Evolutionary conservation across 768 basidiomycete genomes (phyloP).

Genomic region (Boletus rufocinnamomeus): DNA sequence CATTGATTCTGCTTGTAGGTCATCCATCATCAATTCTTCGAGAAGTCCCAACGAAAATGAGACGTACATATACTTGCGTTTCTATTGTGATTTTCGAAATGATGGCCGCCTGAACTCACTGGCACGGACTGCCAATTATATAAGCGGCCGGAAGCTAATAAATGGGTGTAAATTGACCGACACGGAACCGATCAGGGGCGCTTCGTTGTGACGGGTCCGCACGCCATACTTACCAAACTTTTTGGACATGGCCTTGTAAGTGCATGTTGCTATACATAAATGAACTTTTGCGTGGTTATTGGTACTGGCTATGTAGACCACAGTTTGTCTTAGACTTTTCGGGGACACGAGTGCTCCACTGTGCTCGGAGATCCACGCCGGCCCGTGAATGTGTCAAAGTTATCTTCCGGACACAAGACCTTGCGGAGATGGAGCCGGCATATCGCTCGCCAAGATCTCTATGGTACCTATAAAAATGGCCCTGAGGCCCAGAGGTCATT

Average conservation of each 20-base stretch:
- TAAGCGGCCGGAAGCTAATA: no score
- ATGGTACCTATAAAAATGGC: constrained; percentile 19
- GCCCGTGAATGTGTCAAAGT: not conserved
- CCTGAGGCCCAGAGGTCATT: constrained; percentile 12
- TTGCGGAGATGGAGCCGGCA: not conserved
- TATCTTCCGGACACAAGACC: not conserved
- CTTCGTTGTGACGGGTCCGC: not conserved
- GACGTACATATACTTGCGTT: not conserved
- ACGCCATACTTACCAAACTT: not conserved
- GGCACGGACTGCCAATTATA: no score
- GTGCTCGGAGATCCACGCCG: not conserved
- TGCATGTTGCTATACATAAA: not conserved
- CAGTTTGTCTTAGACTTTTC: not conserved
- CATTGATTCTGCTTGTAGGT: not conserved
- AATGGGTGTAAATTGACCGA: not conserved
- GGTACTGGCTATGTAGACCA: not conserved
- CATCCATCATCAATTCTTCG: not conserved
- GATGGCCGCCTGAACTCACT: not conserved
- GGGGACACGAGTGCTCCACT: not conserved
- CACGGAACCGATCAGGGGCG: not conserved
- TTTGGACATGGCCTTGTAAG: not conserved
- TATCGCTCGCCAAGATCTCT: not conserved
- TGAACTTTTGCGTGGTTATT: not conserved
- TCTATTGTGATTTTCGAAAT: not conserved
- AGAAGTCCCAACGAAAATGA: not conserved